phyloP scores from a whole-genome alignment of 345 rosid genomes.

The Boechera retrofracta region DNA sequence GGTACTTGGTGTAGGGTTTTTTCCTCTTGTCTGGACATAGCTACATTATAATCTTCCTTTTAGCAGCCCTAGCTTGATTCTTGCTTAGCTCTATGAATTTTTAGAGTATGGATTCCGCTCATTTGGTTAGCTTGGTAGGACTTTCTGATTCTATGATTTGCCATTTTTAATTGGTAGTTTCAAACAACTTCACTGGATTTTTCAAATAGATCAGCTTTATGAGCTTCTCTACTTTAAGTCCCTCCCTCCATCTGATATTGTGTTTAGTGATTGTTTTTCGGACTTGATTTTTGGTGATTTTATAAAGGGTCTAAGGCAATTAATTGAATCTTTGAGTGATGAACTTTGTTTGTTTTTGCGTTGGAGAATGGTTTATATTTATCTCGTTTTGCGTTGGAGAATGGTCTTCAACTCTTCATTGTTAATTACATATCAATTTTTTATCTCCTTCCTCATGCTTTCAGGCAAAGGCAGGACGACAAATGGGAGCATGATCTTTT shows the following conservation, averaged over 20 bases:
- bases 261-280: background rate
- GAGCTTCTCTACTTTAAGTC: slow-evolving; percentile 6
- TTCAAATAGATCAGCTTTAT: background rate
- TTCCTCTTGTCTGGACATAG: background rate
- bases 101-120: background rate
- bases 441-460: slow-evolving; percentile 35
- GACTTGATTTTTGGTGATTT: slow-evolving; percentile 1
- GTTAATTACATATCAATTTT: slow-evolving; percentile 2
- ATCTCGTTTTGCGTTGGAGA: background rate
- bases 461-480: slow-evolving; percentile 95
- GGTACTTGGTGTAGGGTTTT: slow-evolving; percentile 7
- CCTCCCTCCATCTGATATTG: background rate
- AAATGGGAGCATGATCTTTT: slow-evolving; percentile 99
- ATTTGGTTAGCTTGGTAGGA: slow-evolving; percentile 3
- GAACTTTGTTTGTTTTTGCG: slow-evolving; percentile 12
- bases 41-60: slow-evolving; percentile 20
- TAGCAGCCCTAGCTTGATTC: background rate
- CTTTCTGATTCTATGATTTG: background rate
- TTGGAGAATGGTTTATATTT: background rate
- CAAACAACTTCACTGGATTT: background rate
- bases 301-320: background rate
- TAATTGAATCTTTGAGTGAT: slow-evolving; percentile 15
- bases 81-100: slow-evolving; percentile 1
- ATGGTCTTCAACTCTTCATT: slow-evolving; percentile 9
- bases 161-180: slow-evolving; percentile 7